phyloP scores from a whole-genome alignment of 164 flowering plant species.

The Cinnamomum micranthum region DNA sequence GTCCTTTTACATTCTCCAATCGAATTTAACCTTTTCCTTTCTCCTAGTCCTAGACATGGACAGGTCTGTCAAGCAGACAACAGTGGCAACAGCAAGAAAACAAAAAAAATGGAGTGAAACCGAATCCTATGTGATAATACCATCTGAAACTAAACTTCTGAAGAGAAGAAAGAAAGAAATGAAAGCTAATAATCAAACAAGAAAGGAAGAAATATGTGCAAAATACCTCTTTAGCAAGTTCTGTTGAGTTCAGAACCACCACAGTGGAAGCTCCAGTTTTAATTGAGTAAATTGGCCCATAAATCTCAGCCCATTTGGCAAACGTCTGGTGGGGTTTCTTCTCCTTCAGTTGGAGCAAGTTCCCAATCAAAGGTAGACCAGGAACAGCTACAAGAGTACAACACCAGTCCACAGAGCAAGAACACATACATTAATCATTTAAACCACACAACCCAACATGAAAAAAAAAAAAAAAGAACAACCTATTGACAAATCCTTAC shows the following conservation, averaged over 20 bases:
- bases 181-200: background rate
- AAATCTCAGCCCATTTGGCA: conserved; percentile 54
- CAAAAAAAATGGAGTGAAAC: background rate
- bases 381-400: conserved; percentile 50
- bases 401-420: background rate
- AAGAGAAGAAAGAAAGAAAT: background rate
- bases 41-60: background rate
- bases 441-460: too few species aligned
- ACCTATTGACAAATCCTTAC: too few species aligned
- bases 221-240: conserved; percentile 76
- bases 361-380: conserved; percentile 74
- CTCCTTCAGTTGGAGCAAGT: conserved; percentile 65
- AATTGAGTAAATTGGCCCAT: conserved; percentile 80
- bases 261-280: conserved; percentile 61
- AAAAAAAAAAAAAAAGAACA: background rate
- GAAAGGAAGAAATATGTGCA: background rate
- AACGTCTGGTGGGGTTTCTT: conserved; percentile 82
- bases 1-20: background rate
- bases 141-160: background rate
- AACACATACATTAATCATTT: background rate
- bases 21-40: too few species aligned
- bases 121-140: background rate
- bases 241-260: conserved; percentile 64
- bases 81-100: background rate
- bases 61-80: background rate